Evolutionary conservation across 2,329 filamentous ascomycete species (phyloP), one percentile per base, ranked within the genome.

Genomic region (Trichoderma atroviride): DNA sequence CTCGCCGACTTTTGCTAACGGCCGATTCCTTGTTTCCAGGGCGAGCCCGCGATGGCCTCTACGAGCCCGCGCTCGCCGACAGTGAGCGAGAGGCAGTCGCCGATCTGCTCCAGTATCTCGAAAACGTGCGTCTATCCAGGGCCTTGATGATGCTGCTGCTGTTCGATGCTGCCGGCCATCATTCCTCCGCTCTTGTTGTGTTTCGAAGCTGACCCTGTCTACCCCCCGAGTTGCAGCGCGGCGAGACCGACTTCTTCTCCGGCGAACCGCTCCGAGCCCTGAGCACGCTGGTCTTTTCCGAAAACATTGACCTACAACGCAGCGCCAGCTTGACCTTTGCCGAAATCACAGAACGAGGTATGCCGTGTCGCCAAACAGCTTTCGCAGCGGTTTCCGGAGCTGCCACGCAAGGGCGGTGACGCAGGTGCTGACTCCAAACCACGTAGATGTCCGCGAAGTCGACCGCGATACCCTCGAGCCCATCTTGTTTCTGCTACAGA

Each of bases 261-360:
- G 96, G 96, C 81, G 94, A 97, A 78, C 96, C 96, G 57, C 89
- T 99, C 69, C 92, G 92, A 81, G 95, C 96, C 57, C 84, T 99
- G 69, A 97, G 93, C 81, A 99, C 95, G 14, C 88, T 99, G 31
- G 96, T 99, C 69, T 99, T 97, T 80, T 99, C 96, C 69, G 94
- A 98, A 81, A 99, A 99, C 83, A 94, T 99, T 79, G 96, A 99
- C 80, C 87, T 99, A 65, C 96, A 99, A 83, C 89, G 96, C 74
- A 98, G 96, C 83, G 96, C 96, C 65, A 98, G 95, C 80, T 88
- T 99, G 80, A 99, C 96, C 2, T 99, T 99, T 85, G 96, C 96
- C 71, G 96, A 99, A 81, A 99, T 99, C 74, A 99, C 96, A 50
- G 96, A 99, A 82, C 85, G 95, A 93, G 95, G 96, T 97, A 86